A percentile compares a stretch with the other conserved stretches of the same genome.
phyloP scores from a whole-genome alignment of 75 land plant species.

The Ceratopteris richardii region DNA sequence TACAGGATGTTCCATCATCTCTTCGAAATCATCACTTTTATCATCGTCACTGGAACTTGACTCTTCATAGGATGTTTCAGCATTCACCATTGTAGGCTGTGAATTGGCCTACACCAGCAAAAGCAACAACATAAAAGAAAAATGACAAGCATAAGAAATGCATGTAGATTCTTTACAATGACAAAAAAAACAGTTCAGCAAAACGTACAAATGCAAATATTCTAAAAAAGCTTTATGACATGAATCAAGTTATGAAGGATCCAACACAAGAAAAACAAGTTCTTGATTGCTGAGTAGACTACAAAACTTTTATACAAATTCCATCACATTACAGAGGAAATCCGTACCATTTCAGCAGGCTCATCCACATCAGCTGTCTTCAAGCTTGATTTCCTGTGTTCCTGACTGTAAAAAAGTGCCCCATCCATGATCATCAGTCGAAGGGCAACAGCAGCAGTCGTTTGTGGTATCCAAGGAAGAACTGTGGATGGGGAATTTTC shows the following conservation, averaged over 20 bases:
- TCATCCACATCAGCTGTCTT: slow-evolving; percentile 16
- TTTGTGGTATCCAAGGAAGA: slow-evolving; percentile 32
- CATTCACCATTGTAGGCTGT: background rate
- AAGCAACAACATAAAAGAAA: background rate
- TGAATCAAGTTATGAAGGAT: no score
- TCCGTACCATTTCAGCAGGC: slow-evolving; percentile 1
- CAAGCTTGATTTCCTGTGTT: slow-evolving; percentile 18
- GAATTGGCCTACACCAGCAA: background rate
- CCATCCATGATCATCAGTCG: slow-evolving; percentile 23
- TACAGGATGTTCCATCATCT: background rate
- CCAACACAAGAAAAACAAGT: background rate
- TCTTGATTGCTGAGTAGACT: background rate
- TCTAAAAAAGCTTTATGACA: background rate
- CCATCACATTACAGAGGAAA: background rate
- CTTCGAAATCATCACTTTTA: background rate
- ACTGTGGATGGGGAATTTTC: background rate
- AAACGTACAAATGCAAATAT: background rate
- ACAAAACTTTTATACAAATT: background rate
- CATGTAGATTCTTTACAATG: background rate
- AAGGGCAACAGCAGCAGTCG: slow-evolving; percentile 36
- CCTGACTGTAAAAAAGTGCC: slow-evolving; percentile 25
- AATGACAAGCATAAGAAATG: background rate
- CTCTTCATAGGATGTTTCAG: background rate
- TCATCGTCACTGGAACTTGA: slow-evolving; percentile 2
- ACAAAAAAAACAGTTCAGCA: background rate